Evolutionary conservation across 2,329 filamentous ascomycete genomes (phyloP).

Genomic region (Exophiala aquamarina): DNA sequence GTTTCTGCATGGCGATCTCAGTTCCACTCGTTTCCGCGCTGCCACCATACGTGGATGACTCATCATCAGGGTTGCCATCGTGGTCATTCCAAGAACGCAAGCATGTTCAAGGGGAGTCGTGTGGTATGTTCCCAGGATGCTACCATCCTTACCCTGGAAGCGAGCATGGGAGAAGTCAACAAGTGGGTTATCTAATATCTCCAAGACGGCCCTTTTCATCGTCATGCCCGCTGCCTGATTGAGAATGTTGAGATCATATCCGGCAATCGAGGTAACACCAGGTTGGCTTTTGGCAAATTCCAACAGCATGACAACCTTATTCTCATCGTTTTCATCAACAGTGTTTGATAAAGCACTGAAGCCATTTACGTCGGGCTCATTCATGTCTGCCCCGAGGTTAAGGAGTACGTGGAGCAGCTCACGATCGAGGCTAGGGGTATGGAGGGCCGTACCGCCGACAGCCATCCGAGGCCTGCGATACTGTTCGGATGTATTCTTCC

Average conservation of each 20-base stretch:
- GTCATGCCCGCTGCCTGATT: background rate
- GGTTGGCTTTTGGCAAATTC: background rate
- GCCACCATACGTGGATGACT: background rate
- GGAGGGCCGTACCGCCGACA: constrained; percentile 2
- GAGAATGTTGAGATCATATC: background rate
- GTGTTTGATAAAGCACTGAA: background rate
- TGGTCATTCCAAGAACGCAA: constrained; percentile 1
- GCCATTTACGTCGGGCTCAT: background rate
- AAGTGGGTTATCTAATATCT: background rate
- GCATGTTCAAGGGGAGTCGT: constrained; percentile 2
- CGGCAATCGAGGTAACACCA: background rate
- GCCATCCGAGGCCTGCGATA: background rate
- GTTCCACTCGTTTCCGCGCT: constrained; percentile 1
- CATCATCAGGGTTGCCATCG: constrained; percentile 1
- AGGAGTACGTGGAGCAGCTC: background rate
- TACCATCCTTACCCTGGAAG: background rate
- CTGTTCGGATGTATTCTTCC: background rate
- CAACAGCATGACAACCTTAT: background rate
- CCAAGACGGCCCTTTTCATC: background rate
- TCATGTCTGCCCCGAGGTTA: constrained; percentile 1
- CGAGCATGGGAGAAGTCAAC: background rate
- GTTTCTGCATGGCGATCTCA: background rate
- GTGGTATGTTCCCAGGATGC: background rate
- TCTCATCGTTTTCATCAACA: constrained; percentile 1
- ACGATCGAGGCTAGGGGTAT: background rate